Conservation (phyloP, 352 stramenopile species). For the Phytophthora ramorum region DNA sequence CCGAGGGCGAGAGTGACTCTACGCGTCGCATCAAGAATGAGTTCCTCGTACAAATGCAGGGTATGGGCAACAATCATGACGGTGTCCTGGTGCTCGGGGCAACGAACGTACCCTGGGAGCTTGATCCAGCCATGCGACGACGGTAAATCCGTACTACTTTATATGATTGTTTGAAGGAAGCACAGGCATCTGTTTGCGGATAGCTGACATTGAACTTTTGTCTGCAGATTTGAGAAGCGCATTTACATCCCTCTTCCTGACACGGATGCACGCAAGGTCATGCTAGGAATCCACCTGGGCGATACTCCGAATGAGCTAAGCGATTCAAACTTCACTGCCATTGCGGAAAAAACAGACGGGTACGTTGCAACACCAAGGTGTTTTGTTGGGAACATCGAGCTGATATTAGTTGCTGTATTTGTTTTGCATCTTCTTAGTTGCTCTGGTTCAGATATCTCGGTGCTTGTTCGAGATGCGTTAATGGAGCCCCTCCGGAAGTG, state of each 20-base stretch:
- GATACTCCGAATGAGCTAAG: conserved; percentile 95
- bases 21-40: conserved; percentile 98
- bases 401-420: conserved; percentile 4
- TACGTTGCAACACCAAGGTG: conserved; percentile 39
- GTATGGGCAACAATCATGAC: conserved; percentile 91
- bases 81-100: conserved; percentile 96
- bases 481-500: conserved; percentile 98
- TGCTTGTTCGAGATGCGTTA: conserved; percentile 96
- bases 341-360: conserved; percentile 95
- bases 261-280: conserved; percentile 88
- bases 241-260: conserved; percentile 99
- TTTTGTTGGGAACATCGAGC: neutral
- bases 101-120: conserved; percentile 99
- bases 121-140: conserved; percentile 96
- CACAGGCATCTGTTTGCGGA: neutral
- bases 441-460: conserved; percentile 97
- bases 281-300: conserved; percentile 98
- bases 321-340: conserved; percentile 93
- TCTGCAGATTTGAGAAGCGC: conserved; percentile 97
- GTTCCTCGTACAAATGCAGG: conserved; percentile 99
- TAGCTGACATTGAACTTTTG: conserved; percentile 9
- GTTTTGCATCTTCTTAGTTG: conserved; percentile 47
- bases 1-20: conserved; percentile 96
- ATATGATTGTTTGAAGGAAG: neutral
- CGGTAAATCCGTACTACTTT: conserved; percentile 58